Evolutionary conservation across 2,329 filamentous ascomycete species (phyloP).

Genomic region (Fusarium sp.): DNA sequence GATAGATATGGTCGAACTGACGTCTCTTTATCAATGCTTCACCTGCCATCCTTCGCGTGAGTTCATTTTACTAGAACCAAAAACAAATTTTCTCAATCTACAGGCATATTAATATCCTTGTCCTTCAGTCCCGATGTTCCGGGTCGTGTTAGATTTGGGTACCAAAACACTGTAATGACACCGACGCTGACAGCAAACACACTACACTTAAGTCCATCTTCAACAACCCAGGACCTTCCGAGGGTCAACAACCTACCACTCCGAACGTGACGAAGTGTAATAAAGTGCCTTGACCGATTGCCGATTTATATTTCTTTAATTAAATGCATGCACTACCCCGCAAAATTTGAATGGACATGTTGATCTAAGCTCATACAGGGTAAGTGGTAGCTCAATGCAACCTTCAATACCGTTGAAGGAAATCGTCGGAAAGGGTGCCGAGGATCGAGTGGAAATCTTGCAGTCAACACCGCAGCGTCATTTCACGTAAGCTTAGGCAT

Average conservation of each 20-base stretch:
- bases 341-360: neutral
- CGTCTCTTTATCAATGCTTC: too few relatives aligned
- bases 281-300: neutral
- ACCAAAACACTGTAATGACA: too few relatives aligned
- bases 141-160: accelerated
- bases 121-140: neutral
- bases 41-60: too few relatives aligned
- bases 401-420: too few relatives aligned
- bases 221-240: too few relatives aligned
- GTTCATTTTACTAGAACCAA: too few relatives aligned
- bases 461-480: neutral
- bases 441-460: neutral
- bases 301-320: neutral
- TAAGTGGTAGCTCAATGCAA: neutral
- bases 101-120: too few relatives aligned
- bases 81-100: too few relatives aligned
- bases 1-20: accelerated
- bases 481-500: neutral
- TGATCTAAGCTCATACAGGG: neutral
- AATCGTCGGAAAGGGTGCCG: neutral
- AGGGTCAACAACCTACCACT: too few relatives aligned
- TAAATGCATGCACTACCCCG: neutral
- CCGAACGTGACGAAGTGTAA: neutral
- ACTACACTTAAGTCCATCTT: too few relatives aligned
- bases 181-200: accelerated